Percentiles rank a stretch among this genome's conserved stretches.
Evolutionary conservation across 371 early-diverging fungal species (phyloP).

Genomic region (Apophysomyces ossiformis): DNA sequence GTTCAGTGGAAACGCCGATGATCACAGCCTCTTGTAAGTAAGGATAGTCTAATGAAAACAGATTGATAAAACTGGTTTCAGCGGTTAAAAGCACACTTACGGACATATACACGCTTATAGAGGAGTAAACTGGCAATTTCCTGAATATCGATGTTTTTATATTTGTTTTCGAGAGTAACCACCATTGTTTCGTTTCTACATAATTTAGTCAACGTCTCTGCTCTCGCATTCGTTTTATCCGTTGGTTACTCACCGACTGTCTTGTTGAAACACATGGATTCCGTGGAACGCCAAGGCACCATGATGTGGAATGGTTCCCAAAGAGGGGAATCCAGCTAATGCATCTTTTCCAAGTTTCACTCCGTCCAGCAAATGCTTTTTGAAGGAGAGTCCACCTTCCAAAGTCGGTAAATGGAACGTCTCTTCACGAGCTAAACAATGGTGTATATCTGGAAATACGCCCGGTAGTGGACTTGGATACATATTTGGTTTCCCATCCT

Average conservation of each 20-base stretch:
- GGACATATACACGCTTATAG: constrained; percentile 67
- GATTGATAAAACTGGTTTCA: neutral
- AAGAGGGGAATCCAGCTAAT: constrained; percentile 91
- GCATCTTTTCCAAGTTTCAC: constrained; percentile 68
- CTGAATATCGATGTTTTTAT: constrained; percentile 52
- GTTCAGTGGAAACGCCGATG: constrained; percentile 73
- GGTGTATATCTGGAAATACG: constrained; percentile 70
- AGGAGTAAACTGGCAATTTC: constrained; percentile 57
- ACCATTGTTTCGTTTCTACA: constrained; percentile 81
- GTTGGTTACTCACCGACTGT: constrained; percentile 56
- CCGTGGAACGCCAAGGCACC: constrained; percentile 73
- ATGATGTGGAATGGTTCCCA: constrained; percentile 77
- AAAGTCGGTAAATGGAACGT: constrained; percentile 60
- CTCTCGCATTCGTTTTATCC: neutral
- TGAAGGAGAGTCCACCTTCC: constrained; percentile 53
- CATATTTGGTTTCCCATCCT: constrained; percentile 24
- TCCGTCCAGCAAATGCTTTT: constrained; percentile 71
- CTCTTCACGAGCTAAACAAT: constrained; percentile 55
- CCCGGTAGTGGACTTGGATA: constrained; percentile 75
- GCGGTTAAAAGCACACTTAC: constrained; percentile 16
- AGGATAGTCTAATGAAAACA: constrained; percentile 71
- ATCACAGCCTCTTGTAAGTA: constrained; percentile 84
- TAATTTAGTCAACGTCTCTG: neutral
- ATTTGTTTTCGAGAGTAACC: constrained; percentile 62
- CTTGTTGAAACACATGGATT: constrained; percentile 86